These are phyloP conservation scores for Phytophthora pistaciae DNA, from an alignment of 352 stramenopile genomes.

Conservation along the genomic window DNA sequence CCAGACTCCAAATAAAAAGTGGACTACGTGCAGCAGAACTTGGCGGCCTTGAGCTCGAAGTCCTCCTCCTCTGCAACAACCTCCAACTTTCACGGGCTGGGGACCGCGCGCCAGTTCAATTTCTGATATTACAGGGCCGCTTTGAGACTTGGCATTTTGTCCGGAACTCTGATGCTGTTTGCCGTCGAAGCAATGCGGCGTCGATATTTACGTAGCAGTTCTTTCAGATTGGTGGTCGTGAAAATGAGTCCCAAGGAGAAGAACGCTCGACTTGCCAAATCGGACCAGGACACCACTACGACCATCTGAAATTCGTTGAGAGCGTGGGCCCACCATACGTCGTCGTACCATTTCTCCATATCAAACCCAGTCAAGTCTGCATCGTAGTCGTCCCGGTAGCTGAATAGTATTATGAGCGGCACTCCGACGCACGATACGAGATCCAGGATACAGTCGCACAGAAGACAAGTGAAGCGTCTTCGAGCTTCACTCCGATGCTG, in stretches of 20 bases:
- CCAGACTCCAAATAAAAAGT: conserved; percentile 1
- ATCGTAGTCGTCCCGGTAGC: conserved; percentile 34
- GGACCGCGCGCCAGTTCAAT: neutral
- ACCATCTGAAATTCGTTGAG: conserved; percentile 38
- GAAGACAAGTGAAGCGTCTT: conserved; percentile 31
- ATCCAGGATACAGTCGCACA: conserved; percentile 31
- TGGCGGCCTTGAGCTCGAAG: neutral
- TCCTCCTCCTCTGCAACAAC: neutral
- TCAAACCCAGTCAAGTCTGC: conserved; percentile 18
- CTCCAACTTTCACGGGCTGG: neutral
- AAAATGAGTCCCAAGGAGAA: conserved; percentile 25
- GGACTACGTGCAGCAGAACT: conserved; percentile 7
- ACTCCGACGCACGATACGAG: conserved; percentile 35
- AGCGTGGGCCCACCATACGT: conserved; percentile 30
- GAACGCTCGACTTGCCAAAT: conserved; percentile 21
- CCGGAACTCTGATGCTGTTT: neutral
- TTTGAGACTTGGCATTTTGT: neutral
- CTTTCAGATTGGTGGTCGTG: conserved; percentile 29
- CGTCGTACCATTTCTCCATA: conserved; percentile 27
- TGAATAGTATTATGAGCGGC: conserved; percentile 15
- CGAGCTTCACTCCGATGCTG: conserved; percentile 3
- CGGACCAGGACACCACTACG: conserved; percentile 25
- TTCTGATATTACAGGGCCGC: neutral
- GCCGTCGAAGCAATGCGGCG: neutral
- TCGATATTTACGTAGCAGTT: conserved; percentile 6